phyloP scores from a whole-genome alignment of 371 early-diverging fungal genomes.

The Mortierella sp. region DNA sequence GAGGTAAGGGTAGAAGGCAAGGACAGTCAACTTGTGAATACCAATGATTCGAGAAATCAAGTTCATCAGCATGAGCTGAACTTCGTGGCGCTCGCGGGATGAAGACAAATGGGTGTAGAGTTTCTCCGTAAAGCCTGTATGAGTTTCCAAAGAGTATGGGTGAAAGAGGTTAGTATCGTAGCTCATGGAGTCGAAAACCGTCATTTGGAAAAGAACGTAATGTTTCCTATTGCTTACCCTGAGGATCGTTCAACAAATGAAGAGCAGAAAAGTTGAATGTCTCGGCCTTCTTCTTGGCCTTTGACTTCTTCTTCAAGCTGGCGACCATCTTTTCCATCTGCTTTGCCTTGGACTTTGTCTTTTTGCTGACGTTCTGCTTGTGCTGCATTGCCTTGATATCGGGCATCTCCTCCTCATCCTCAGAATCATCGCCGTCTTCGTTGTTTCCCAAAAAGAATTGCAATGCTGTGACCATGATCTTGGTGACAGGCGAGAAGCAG shows the following conservation, averaged over 20 bases:
- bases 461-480: conserved; percentile 92
- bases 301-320: conserved; percentile 76
- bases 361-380: conserved; percentile 82
- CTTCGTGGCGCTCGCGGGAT: conserved; percentile 86
- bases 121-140: conserved; percentile 87
- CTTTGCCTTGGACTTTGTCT: conserved; percentile 82
- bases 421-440: conserved; percentile 76
- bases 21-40: conserved; percentile 90
- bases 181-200: too few relatives aligned
- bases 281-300: conserved; percentile 76
- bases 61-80: conserved; percentile 92
- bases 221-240: conserved; percentile 63
- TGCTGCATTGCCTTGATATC: conserved; percentile 85
- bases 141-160: background rate
- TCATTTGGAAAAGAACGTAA: background rate
- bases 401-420: conserved; percentile 68
- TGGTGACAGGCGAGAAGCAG: conserved; percentile 90
- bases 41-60: conserved; percentile 94
- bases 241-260: conserved; percentile 95
- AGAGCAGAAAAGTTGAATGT: conserved; percentile 92
- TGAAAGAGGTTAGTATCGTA: too few relatives aligned
- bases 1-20: conserved; percentile 90
- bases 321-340: conserved; percentile 82
- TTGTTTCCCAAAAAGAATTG: conserved; percentile 93
- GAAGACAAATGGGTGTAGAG: conserved; percentile 82